Evolutionary conservation across 2,329 filamentous ascomycete species (phyloP), one percentile per base, ranked within the genome.

Genomic region (Colletotrichum truncatum): DNA sequence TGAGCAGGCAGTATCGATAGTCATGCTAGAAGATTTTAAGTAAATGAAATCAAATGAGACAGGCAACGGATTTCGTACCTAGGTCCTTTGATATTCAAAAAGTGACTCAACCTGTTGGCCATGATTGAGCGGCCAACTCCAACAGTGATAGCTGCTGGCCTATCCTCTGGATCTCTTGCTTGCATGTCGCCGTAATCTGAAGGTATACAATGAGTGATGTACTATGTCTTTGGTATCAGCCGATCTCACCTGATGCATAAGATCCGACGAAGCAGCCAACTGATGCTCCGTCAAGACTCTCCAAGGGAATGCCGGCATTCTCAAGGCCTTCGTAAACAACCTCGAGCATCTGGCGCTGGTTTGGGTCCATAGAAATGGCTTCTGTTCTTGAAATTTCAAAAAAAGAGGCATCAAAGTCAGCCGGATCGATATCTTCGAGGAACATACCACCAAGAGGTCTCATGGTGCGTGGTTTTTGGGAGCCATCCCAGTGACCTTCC

Each of bases 1-100:
- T 18, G 85, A 87, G 72, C 87, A 89, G 16, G 84, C 87, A 1
- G 87, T 89, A 54, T 89, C 86, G 10, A 89, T 73, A 0, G 84
- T 87, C 72, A 87, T 79, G 69, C 83, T 86, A 1, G 4, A 21
- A 0, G 21, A 0, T 45, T 10, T n/a, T n/a, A n/a, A 45, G 41
- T 45, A 21, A 9, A 21, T n/a, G 21, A 12, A 21, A 49, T 0
- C 26, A 49, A 49, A n/a, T 14, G 1, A 30, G 26, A 49, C 25
- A 11, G 6, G 10, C n/a, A 16, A 49, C n/a, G 10, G 2, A n/a
- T n/a, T 49, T 10, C 45, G 16, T 18, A 16, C 53, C 53, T 56
- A 7, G 53, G 53, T 0, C 53, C 53, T 14, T 56, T 30, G 6
- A 56, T 56, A 12, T 56, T 45, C 11, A 78, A 72, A 58, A 77